Conservation (phyloP, 1,139 yeast species). For the Arxiozyma bovina region DNA sequence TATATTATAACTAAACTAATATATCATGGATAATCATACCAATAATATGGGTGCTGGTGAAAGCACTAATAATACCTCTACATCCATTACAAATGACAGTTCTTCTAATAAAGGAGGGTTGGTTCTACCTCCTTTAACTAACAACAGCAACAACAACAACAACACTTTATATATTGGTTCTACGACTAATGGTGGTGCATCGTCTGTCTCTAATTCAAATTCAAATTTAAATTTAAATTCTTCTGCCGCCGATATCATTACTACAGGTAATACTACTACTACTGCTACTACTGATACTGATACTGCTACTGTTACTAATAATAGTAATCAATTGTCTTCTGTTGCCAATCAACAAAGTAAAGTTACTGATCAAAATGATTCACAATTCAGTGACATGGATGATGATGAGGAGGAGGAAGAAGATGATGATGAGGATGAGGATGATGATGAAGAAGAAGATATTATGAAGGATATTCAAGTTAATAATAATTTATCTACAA, state of each 20-base stretch:
- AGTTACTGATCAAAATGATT: background rate
- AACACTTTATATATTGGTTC: background rate
- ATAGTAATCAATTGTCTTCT: background rate
- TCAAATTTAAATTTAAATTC: background rate
- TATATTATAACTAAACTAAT: too few relatives aligned
- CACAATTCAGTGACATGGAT: constrained; percentile 2
- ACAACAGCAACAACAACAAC: background rate
- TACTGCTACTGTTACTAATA: background rate
- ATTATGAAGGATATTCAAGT: too few relatives aligned
- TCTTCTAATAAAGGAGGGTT: background rate
- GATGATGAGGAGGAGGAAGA: background rate
- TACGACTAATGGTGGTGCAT: background rate
- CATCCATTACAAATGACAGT: background rate
- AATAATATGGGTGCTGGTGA: background rate
- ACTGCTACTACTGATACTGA: too few relatives aligned
- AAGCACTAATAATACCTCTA: background rate
- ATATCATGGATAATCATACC: background rate
- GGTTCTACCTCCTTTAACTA: constrained; percentile 2
- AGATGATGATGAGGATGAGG: background rate
- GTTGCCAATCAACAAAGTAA: background rate
- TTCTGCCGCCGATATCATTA: too few relatives aligned
- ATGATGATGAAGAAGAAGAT: background rate
- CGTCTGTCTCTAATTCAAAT: background rate
- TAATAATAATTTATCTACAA: background rate
- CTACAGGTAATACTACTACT: background rate